A percentile compares a stretch with the other conserved stretches of the same genome.
Conservation (phyloP, 208 protist species). For the Tritrichomonas foetus region DNA sequence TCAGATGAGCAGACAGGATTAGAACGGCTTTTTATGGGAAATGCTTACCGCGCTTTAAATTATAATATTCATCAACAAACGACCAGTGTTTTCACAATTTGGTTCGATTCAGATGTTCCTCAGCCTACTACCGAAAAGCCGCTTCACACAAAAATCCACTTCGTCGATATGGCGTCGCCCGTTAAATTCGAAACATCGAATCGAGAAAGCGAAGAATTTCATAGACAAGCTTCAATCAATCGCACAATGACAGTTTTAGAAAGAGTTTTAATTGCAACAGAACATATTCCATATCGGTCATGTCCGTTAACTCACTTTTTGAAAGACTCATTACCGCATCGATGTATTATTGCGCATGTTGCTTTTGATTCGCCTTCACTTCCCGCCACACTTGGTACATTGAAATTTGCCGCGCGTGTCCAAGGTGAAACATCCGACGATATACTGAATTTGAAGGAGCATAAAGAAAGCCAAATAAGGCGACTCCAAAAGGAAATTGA, state of each 20-base stretch:
- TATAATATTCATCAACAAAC: background rate
- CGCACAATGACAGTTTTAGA: conserved; percentile 25
- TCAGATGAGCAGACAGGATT: background rate
- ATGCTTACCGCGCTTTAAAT: background rate
- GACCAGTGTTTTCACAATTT: background rate
- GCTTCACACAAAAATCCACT: background rate
- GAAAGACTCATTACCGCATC: background rate
- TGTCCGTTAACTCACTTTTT: conserved; percentile 32
- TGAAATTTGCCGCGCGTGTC: background rate
- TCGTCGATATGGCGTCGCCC: conserved; percentile 12
- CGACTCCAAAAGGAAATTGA: conserved; percentile 25
- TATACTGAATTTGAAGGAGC: conserved; percentile 5
- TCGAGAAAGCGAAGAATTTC: background rate
- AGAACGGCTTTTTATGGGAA: conserved; percentile 15
- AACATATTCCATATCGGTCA: conserved; percentile 22
- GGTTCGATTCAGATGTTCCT: background rate
- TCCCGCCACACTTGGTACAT: background rate
- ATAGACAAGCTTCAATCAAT: background rate
- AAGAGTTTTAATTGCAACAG: conserved; percentile 18
- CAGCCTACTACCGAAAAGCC: background rate
- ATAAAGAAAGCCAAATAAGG: conserved; percentile 26
- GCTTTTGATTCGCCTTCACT: background rate
- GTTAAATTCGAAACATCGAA: background rate
- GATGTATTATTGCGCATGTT: background rate
- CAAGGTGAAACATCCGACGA: conserved; percentile 38